Evolutionary conservation across 1,139 yeast species (phyloP), one percentile per base, ranked within the genome.

Genomic region (Nematodospora anomalae): DNA sequence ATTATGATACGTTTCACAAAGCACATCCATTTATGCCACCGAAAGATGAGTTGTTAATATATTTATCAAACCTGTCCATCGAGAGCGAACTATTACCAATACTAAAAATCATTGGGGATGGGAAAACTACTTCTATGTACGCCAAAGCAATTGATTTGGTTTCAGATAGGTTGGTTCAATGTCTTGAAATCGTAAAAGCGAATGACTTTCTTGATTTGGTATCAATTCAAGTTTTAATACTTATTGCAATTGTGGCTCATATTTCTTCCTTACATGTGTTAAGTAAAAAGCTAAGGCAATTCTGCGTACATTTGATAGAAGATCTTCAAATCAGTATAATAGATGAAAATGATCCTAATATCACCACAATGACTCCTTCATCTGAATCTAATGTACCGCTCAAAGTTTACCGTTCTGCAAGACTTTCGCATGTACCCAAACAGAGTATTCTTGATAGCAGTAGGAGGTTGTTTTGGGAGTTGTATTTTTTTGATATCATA

Each of bases 11-110:
- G 12, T 70, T 72, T 44, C 74, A 73, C 41, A 42, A 42, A 15
- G 49, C 67, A 1, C 79, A 74, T 46, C 79, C 79, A 2, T 52
- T 74, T 22, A 49, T 73, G 34, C 77, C 79, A 0, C 60, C 65
- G 2, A 38, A 50, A 24, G 49, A 50, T 4, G 62, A 68, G 20
- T 55, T 72, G 4, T 35, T 51, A 9, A 43, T 48, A 2, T 71
- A 60, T 40, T 45, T 71, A 10, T 42, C 48, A 4, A 37, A 56
- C 4, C 49, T 62, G 1, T 62, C 65, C 0, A 46, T 60, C 24
- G 64, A 63, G 23, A 53, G 52, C 20, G 78, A 72, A 44, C 41
- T 71, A n/a, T 34, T 73, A 3, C 55, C 63, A 3, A 62, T 71
- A 1, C 69, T 73, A 74, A 69, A 71, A 42, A 46, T 72, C 3